phyloP scores from a whole-genome alignment of 2,329 filamentous ascomycete genomes.

The Neonectria sp. region DNA sequence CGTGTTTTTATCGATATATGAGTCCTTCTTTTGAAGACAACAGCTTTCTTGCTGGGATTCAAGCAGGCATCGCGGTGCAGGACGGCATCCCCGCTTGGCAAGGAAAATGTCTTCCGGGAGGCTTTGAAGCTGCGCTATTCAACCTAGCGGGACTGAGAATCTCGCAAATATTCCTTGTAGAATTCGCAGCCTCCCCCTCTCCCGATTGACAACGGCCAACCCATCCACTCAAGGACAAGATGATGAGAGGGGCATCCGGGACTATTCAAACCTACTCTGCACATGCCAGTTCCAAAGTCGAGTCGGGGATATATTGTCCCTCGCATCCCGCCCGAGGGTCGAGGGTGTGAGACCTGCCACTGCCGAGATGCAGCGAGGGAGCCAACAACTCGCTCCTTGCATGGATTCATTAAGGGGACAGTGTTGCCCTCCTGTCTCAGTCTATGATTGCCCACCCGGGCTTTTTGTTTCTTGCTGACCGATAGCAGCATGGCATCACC shows the following conservation, averaged over 20 bases:
- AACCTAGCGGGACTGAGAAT: not conserved
- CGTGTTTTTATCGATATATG: too few relatives aligned
- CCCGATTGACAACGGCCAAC: not conserved
- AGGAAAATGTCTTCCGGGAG: slow-evolving; percentile 15
- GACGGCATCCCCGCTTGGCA: not conserved
- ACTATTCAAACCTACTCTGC: not conserved
- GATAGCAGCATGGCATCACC: not conserved
- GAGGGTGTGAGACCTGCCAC: not conserved
- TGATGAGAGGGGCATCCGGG: not conserved
- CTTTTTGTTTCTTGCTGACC: not conserved
- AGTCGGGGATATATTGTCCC: not conserved
- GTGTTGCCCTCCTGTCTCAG: not conserved
- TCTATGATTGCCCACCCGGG: not conserved
- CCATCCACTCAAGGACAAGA: not conserved
- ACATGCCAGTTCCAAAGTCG: not conserved
- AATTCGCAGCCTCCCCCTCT: not conserved
- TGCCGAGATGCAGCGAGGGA: not conserved
- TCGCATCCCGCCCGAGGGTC: not conserved
- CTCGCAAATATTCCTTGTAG: not conserved
- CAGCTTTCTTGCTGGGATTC: not conserved
- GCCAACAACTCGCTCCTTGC: not conserved
- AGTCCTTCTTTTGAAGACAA: not conserved
- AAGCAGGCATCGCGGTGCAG: not conserved
- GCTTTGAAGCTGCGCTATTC: not conserved
- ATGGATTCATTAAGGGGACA: not conserved